These are phyloP conservation scores for Hymenoscyphus scutula DNA, from an alignment of 2,329 filamentous ascomycete species.

Conservation along the genomic window DNA sequence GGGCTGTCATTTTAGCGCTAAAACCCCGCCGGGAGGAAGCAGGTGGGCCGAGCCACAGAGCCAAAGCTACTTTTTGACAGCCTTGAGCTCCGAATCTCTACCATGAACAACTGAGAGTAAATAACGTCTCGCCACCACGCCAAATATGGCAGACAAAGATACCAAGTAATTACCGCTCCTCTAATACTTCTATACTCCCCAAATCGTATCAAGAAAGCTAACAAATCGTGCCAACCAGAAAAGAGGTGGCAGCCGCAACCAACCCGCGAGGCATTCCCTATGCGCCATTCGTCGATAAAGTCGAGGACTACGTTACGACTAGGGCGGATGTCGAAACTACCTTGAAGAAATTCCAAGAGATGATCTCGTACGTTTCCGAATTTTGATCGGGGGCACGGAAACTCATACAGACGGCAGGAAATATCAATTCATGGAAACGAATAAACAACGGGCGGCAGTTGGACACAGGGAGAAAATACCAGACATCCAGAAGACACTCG, in stretches of 20 bases:
- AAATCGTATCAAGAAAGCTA: slow-evolving; percentile 8
- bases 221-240: slow-evolving; percentile 34
- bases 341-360: slow-evolving; percentile 82
- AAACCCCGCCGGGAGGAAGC: background rate
- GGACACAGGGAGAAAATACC: slow-evolving; percentile 93
- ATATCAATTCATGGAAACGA: slow-evolving; percentile 99
- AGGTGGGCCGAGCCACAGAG: slow-evolving; percentile 4
- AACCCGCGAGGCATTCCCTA: slow-evolving; percentile 82
- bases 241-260: slow-evolving; percentile 55
- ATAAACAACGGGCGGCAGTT: slow-evolving; percentile 76
- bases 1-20: background rate
- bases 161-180: slow-evolving; percentile 24
- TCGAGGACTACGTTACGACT: slow-evolving; percentile 81
- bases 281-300: slow-evolving; percentile 82
- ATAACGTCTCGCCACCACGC: slow-evolving; percentile 6
- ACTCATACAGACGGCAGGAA: slow-evolving; percentile 60
- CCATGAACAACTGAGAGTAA: slow-evolving; percentile 6
- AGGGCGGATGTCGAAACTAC: slow-evolving; percentile 77
- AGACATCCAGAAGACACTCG: slow-evolving; percentile 93
- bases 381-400: background rate
- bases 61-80: slow-evolving; percentile 2
- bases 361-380: slow-evolving; percentile 69
- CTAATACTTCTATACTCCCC: background rate
- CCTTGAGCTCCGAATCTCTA: slow-evolving; percentile 6
- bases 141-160: slow-evolving; percentile 32